phyloP scores from a whole-genome alignment of 2,329 filamentous ascomycete genomes.

The Amesomyces nigricolor region DNA sequence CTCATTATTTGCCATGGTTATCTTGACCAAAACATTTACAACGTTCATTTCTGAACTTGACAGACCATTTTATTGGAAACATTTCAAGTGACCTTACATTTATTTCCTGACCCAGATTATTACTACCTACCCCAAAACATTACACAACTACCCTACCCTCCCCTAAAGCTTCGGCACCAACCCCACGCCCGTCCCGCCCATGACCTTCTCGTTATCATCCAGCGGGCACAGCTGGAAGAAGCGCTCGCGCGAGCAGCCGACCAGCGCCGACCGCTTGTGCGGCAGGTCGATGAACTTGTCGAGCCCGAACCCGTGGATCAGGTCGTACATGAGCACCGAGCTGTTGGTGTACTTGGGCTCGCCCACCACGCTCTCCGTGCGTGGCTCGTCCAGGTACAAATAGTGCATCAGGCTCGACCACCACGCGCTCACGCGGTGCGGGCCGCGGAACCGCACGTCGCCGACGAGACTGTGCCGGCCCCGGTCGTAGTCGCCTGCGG shows the following conservation, averaged over 20 bases:
- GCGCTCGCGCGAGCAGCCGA: constrained; percentile 58
- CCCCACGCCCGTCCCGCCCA: constrained; percentile 49
- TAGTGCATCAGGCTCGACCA: constrained; percentile 59
- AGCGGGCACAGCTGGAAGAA: constrained; percentile 65
- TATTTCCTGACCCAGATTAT: too few relatives aligned
- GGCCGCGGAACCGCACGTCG: constrained; percentile 54
- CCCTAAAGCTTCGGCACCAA: constrained; percentile 48
- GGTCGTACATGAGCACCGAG: constrained; percentile 67
- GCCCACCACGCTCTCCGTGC: constrained; percentile 53
- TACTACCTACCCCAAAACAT: too few relatives aligned
- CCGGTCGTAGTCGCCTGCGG: constrained; percentile 51
- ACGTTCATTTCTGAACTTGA: neutral
- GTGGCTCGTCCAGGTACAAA: constrained; percentile 55
- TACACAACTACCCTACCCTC: neutral
- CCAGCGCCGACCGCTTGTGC: constrained; percentile 64
- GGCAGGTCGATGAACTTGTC: constrained; percentile 68
- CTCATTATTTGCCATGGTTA: neutral
- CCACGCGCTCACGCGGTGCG: constrained; percentile 56
- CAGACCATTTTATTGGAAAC: too few relatives aligned
- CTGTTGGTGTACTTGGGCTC: constrained; percentile 68
- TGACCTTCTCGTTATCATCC: constrained; percentile 49
- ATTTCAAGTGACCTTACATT: too few relatives aligned
- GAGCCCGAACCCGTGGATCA: constrained; percentile 66
- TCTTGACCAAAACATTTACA: neutral
- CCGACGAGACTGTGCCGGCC: constrained; percentile 55